Evolutionary conservation across 208 protist species (phyloP), one percentile per base, ranked within the genome.

Genomic region (Acanthamoeba triangularis): DNA sequence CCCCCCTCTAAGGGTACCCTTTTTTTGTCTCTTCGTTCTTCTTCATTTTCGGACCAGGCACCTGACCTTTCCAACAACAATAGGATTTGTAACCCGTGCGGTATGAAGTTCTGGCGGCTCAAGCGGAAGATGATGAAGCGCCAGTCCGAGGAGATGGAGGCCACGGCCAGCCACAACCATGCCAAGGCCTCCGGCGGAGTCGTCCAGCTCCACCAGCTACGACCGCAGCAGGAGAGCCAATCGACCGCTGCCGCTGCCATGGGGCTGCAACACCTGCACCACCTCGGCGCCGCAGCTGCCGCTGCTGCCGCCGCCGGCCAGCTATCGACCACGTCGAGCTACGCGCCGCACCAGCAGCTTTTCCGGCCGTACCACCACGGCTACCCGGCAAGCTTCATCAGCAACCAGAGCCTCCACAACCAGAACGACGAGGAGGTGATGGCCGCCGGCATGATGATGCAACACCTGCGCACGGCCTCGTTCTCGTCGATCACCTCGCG

Each of bases 81-180:
- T 35, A 80, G 69, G 4, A 80, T 80, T 49, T 80, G 69, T 10
- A 80, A 80, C 69, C 33, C 69, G 10, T 80, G 69, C 23, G 69
- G 69, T 2, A 80, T 80, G 69, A 80, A 80, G 69, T 80, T 80
- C 69, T 80, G 69, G 69, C 69, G 69, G 8, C 69, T 47, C 69
- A 80, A 80, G 69, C 1, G 69, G 20, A 80, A 80, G 33, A 80
- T 80, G 69, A 80, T 80, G 69, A 80, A 78, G 69, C 69, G 69
- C n/a, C 69, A 78, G 20, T 14, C 16, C 2, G 69, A 80, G 35
- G 69, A 80, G 69, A 10, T 30, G 28, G 69, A 80, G 23, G 13
- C 10, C 69, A 3, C 37, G 18, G n/a, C 69, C 37, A 56, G 30
- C 69, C 25, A 67, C 61, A 30, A 80, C 18, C 69, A 44, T 16